Percentiles rank a stretch among this genome's conserved stretches.
Conservation (phyloP, 2,329 filamentous ascomycete species). For the Chlorencoelia australis region DNA sequence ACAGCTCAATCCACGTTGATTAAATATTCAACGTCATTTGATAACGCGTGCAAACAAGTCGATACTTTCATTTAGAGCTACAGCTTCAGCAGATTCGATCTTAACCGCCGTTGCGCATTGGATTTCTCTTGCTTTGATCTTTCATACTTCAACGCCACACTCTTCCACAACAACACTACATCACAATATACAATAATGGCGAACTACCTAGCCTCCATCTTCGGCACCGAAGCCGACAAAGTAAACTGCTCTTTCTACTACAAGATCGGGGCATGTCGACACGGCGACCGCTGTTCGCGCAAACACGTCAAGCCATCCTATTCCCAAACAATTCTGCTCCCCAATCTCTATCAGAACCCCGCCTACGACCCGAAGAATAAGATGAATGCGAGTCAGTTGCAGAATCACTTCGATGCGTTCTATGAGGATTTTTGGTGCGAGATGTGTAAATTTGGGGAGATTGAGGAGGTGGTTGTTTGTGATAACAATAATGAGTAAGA, state of each 20-base stretch:
- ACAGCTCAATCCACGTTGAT: too few species aligned
- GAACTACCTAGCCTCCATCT: slow-evolving; percentile 98
- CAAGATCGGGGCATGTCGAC: slow-evolving; percentile 98
- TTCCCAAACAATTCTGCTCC: slow-evolving; percentile 93
- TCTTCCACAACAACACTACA: slow-evolving; percentile 2
- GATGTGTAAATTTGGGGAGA: slow-evolving; percentile 96
- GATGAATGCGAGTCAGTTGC: slow-evolving; percentile 92
- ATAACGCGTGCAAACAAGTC: too few species aligned
- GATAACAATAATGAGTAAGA: slow-evolving; percentile 99
- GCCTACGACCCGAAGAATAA: slow-evolving; percentile 93
- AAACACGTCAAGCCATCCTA: slow-evolving; percentile 99
- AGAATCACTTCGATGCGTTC: slow-evolving; percentile 99
- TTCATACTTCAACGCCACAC: slow-evolving; percentile 1
- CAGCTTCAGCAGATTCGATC: neutral
- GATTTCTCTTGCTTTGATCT: too few species aligned
- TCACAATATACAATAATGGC: slow-evolving; percentile 58
- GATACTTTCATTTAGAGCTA: too few species aligned
- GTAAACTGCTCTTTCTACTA: slow-evolving; percentile 99
- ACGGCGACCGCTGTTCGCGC: slow-evolving; percentile 94
- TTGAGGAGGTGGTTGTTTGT: slow-evolving; percentile 96
- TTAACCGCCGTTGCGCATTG: too few species aligned
- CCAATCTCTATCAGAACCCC: slow-evolving; percentile 98
- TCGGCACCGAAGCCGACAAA: slow-evolving; percentile 98
- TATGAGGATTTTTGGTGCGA: slow-evolving; percentile 99
- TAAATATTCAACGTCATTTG: too few species aligned